Evolutionary conservation across 352 stramenopile genomes (phyloP), one percentile per base, ranked within the genome.

Genomic region (Phytopythium cucurbitacearum): DNA sequence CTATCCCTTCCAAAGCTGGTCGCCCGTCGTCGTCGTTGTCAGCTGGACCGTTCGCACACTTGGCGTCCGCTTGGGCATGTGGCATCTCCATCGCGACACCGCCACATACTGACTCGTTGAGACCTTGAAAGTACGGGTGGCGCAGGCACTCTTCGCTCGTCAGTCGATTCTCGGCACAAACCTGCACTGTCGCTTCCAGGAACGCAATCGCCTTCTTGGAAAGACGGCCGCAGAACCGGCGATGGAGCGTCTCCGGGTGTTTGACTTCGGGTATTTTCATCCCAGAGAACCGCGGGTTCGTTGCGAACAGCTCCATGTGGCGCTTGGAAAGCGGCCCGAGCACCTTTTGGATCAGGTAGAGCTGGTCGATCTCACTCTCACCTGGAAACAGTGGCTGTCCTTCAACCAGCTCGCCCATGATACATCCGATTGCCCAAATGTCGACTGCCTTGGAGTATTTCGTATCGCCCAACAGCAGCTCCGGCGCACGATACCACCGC

Each of bases 311-410:
- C 60, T 97, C 82, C 73, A 93, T 91, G 56, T 98, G 91, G 4
- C 80, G 82, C 57, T 92, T 84, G n/a, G 91, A 91, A 12, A 98
- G 93, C 43, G 97, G 98, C 0, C 97, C 97, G 8, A 99, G 80
- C 43, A 99, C 79, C 64, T 99, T 98, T 65, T 99, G 98, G 56
- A 99, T 99, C 67, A 99, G 86, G 15, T 99, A 98, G 3, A 99
- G 77, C 81, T 99, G 97, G 62, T 99, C 97, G 15, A 99, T 98
- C 52, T 98, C 96, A 37, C 89, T 99, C 64, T 98, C 96, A n/a
- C 97, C 97, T 4, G 97, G 96, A 66, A 99, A 99, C 50, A 99
- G 82, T 4, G 97, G 97, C 61, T 98, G 89, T 2, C 96, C 96
- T 49, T 99, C 81, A 6, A 99, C 72, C 7, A 99, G 76, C 73